Percentiles rank a stretch among this genome's conserved stretches.
These are phyloP conservation scores for Vaucheria bursata DNA, from an alignment of 352 stramenopile species.

Conservation along the genomic window DNA sequence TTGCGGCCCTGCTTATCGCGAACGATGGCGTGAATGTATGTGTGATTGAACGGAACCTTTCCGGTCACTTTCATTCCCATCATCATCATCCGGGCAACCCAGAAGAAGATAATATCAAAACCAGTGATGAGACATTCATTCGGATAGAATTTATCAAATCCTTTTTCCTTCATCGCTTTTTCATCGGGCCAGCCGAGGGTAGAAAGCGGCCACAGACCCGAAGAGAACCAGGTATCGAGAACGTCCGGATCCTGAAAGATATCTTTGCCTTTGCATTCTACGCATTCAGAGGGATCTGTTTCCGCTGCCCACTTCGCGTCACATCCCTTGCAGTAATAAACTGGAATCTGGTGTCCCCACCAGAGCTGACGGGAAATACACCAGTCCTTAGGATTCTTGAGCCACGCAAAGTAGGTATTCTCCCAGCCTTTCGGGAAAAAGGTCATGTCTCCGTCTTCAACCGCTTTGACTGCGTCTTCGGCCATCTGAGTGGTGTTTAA, in stretches of 20 bases:
- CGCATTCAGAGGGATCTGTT: not conserved
- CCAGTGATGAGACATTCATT: no score
- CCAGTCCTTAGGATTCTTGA: slow-evolving; percentile 98
- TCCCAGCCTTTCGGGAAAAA: slow-evolving; percentile 61
- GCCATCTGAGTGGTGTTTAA: slow-evolving; percentile 36
- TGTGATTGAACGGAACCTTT: no score
- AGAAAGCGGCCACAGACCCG: no score
- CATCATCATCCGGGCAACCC: no score
- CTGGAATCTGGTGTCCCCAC: slow-evolving; percentile 98
- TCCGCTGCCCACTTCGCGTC: slow-evolving; percentile 52
- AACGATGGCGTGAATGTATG: no score
- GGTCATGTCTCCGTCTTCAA: slow-evolving; percentile 59
- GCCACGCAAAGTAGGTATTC: slow-evolving; percentile 81
- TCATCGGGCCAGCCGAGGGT: no score
- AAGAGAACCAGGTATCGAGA: no score
- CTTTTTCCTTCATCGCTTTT: no score
- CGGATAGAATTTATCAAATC: no score
- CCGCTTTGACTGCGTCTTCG: slow-evolving; percentile 47
- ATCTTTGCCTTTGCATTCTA: not conserved
- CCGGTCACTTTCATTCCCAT: no score
- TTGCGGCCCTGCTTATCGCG: no score
- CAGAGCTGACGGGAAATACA: slow-evolving; percentile 97
- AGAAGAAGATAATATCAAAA: no score
- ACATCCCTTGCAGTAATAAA: slow-evolving; percentile 80
- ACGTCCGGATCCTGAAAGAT: slow-evolving; percentile 89